Evolutionary conservation across 306 rosid genomes (phyloP).

Genomic region (Cucurbita ficifolia): DNA sequence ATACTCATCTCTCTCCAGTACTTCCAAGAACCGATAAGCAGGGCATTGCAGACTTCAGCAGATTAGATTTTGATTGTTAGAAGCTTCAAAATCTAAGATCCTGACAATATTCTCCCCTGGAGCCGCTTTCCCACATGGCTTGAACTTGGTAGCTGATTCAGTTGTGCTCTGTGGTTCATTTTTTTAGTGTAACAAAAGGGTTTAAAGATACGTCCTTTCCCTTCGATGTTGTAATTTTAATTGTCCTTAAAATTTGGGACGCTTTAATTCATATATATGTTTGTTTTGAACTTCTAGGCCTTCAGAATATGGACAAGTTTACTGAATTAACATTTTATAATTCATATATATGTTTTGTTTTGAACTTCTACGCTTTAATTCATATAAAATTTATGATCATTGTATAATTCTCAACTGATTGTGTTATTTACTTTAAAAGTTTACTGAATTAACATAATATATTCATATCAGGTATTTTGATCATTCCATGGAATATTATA

Average conservation of each 20-base stretch:
- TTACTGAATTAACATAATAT: too few relatives aligned
- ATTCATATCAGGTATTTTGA: too few relatives aligned
- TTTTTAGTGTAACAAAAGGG: not conserved
- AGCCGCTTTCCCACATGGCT: not conserved
- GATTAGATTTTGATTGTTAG: not conserved
- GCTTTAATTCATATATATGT: not conserved
- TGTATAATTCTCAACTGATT: too few relatives aligned
- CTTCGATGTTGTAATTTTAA: not conserved
- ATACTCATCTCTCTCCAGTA: constrained; percentile 81
- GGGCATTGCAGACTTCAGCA: constrained; percentile 30
- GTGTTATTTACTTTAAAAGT: too few relatives aligned
- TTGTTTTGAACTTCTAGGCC: not conserved
- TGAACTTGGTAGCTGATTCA: not conserved
- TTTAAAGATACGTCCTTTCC: not conserved
- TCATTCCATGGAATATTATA: too few relatives aligned
- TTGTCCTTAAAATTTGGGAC: not conserved
- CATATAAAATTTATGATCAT: too few relatives aligned
- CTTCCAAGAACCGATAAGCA: constrained; percentile 71
- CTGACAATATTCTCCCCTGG: not conserved
- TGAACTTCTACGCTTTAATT: too few relatives aligned
- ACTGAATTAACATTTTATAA: too few relatives aligned
- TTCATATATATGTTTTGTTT: too few relatives aligned
- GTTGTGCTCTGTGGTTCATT: not conserved
- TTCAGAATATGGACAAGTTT: not conserved
- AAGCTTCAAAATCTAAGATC: not conserved